These are phyloP conservation scores for Prunus armeniaca DNA, from an alignment of 306 rosid genomes.

Conservation along the genomic window DNA sequence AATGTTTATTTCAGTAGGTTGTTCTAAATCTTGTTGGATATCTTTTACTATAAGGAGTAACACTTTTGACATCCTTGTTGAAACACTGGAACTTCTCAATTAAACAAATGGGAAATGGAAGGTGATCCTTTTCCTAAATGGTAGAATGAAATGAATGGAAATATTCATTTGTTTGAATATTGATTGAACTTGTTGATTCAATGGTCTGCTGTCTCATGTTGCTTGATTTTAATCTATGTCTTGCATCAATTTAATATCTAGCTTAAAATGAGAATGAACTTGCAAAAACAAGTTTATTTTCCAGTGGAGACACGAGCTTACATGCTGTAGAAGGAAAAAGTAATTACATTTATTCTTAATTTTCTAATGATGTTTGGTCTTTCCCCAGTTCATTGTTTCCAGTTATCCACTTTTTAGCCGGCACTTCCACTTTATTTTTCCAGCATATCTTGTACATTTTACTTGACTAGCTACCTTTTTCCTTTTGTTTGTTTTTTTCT, in stretches of 20 bases:
- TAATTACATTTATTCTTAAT: conserved; percentile 7
- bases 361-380: neutral
- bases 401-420: neutral
- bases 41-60: neutral
- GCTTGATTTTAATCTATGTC: too few relatives aligned
- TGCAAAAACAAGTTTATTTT: neutral
- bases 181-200: neutral
- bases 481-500: neutral
- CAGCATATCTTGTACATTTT: conserved; percentile 5
- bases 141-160: neutral
- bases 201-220: neutral
- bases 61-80: neutral
- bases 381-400: neutral
- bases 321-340: neutral
- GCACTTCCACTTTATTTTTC: neutral
- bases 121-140: neutral
- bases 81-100: neutral
- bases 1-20: neutral
- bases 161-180: neutral
- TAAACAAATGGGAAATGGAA: neutral
- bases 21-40: too few relatives aligned
- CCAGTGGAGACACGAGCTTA: neutral
- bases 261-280: neutral
- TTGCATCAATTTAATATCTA: too few relatives aligned
- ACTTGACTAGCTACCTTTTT: neutral